Conservation (phyloP, 352 stramenopile genomes). For the Phytophthora sansomeana region DNA sequence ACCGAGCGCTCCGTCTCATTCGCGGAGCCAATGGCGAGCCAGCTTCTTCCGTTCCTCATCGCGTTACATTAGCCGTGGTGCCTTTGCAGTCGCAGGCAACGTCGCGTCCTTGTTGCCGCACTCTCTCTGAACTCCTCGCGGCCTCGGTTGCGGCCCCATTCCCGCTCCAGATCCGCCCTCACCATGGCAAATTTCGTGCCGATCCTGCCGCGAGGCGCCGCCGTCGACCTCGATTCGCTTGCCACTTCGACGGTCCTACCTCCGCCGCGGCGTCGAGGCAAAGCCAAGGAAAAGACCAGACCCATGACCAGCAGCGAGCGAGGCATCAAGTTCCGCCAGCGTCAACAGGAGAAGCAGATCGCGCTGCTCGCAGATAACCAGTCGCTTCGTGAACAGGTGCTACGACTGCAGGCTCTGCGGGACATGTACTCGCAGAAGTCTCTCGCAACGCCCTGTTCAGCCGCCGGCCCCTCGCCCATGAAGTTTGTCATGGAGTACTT, state of each 20-base stretch:
- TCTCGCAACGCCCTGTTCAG: conserved; percentile 22
- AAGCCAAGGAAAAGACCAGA: conserved; percentile 16
- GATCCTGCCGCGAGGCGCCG: conserved; percentile 12
- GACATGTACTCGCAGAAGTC: conserved; percentile 25
- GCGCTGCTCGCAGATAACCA: conserved; percentile 16
- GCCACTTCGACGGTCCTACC: background rate
- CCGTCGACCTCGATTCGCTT: background rate
- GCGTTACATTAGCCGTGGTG: background rate
- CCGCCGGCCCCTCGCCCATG: conserved; percentile 24
- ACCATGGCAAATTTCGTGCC: conserved; percentile 23
- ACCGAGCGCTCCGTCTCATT: background rate
- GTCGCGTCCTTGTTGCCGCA: background rate
- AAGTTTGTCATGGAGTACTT: conserved; percentile 51
- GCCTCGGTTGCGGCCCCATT: conserved; percentile 8
- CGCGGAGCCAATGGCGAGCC: conserved; percentile 10
- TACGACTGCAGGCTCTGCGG: conserved; percentile 28
- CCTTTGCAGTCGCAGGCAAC: background rate
- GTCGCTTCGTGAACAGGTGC: conserved; percentile 33
- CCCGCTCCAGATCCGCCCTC: background rate
- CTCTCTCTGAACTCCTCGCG: conserved; percentile 10
- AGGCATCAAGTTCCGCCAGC: conserved; percentile 40
- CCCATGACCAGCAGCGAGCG: conserved; percentile 40
- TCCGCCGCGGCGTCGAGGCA: conserved; percentile 9
- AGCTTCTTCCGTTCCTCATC: conserved; percentile 16
- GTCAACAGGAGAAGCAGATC: conserved; percentile 35